Conservation (phyloP, 495 filamentous ascomycete genomes). For the Tuber aestivum region DNA sequence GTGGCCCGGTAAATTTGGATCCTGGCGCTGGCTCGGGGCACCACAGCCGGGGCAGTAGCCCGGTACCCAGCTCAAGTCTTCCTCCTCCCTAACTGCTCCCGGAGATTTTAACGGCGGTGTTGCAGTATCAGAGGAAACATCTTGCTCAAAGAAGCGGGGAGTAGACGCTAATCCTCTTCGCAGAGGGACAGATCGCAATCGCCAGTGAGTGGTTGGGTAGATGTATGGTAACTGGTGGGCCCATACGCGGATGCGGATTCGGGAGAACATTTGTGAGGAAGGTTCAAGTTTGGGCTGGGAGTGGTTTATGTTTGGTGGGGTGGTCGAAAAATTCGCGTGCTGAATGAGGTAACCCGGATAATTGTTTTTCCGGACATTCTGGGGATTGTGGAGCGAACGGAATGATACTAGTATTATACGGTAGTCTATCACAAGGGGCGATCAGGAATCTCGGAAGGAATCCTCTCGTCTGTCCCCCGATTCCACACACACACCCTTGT, state of each 20-base stretch:
- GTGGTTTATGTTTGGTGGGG: background rate
- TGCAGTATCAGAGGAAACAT: background rate
- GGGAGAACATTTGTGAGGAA: constrained; percentile 23
- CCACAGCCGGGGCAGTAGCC: constrained; percentile 79
- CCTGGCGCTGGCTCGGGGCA: constrained; percentile 67
- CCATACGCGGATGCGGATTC: constrained; percentile 10
- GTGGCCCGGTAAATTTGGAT: constrained; percentile 68
- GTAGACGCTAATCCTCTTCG: constrained; percentile 7
- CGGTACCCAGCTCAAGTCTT: constrained; percentile 50
- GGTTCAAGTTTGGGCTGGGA: background rate
- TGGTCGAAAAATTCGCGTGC: background rate
- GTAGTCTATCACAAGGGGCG: too few species aligned
- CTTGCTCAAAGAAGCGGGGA: background rate
- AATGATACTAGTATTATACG: too few species aligned
- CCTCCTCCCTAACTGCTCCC: constrained; percentile 37
- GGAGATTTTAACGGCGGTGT: background rate
- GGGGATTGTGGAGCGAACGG: background rate
- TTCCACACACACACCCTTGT: background rate
- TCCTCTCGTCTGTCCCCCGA: background rate
- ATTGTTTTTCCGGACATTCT: constrained; percentile 22
- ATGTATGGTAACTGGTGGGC: background rate
- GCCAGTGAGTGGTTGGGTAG: background rate
- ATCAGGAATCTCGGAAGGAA: too few species aligned
- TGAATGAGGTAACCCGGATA: constrained; percentile 19
- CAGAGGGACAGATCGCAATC: background rate